phyloP scores from a whole-genome alignment of 768 basidiomycete genomes.

The Crassisporium funariophilum region DNA sequence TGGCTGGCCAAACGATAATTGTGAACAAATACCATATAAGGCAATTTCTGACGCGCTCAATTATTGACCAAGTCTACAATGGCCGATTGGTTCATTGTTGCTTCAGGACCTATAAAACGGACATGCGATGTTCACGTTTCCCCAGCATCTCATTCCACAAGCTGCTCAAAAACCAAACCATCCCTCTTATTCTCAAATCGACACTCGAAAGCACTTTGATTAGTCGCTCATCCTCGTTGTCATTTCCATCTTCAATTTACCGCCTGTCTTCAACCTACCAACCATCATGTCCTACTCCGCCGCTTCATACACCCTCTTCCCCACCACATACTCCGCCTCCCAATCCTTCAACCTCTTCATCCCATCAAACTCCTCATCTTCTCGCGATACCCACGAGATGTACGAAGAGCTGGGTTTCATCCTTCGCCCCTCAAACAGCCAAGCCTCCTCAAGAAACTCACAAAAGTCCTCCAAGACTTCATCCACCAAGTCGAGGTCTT shows the following conservation, averaged over 20 bases:
- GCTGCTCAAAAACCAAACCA: constrained; percentile 20
- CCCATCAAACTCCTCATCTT: constrained; percentile 21
- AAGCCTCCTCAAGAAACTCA: constrained; percentile 4
- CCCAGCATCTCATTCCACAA: constrained; percentile 20
- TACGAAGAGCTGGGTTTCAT: constrained; percentile 41
- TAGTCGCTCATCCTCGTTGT: constrained; percentile 25
- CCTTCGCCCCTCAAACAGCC: constrained; percentile 31
- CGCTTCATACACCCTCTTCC: constrained; percentile 27
- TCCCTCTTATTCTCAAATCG: constrained; percentile 2
- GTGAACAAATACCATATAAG: no score
- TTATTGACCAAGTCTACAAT: no score
- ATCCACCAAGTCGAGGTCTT: constrained; percentile 20
- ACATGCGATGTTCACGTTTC: constrained; percentile 1
- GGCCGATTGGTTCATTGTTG: constrained; percentile 8
- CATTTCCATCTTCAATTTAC: neutral
- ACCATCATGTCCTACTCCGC: constrained; percentile 33
- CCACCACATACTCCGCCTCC: constrained; percentile 17
- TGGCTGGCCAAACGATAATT: no score
- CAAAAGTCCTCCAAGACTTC: constrained; percentile 15
- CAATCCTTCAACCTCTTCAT: constrained; percentile 36
- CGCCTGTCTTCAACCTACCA: constrained; percentile 11
- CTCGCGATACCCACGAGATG: constrained; percentile 40
- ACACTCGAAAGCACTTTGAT: constrained; percentile 30
- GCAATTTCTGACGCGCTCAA: no score
- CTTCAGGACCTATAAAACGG: constrained; percentile 8